Conservation (phyloP, 2,329 filamentous ascomycete genomes). For the Penicillium crustosum region DNA sequence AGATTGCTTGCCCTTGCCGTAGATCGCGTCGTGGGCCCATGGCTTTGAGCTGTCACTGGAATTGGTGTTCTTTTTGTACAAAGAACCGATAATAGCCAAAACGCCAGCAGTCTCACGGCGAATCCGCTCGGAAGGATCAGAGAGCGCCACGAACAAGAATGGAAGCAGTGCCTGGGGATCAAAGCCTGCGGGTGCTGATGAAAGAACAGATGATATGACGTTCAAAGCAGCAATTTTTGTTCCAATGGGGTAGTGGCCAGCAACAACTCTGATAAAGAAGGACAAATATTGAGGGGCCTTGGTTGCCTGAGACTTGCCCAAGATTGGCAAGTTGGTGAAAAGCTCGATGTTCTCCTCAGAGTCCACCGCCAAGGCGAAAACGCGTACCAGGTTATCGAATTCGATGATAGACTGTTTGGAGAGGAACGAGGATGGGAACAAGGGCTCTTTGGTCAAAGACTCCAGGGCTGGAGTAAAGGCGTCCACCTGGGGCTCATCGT, state of each 20-base stretch:
- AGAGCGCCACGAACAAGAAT: conserved; percentile 72
- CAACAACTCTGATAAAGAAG: conserved; percentile 76
- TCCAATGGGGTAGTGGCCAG: conserved; percentile 66
- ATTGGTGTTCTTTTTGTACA: conserved; percentile 52
- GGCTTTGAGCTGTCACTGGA: conserved; percentile 37
- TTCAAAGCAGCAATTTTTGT: conserved; percentile 69
- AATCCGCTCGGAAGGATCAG: conserved; percentile 73
- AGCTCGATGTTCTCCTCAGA: conserved; percentile 32
- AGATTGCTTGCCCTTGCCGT: conserved; percentile 56
- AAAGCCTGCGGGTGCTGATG: conserved; percentile 50
- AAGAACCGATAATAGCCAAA: conserved; percentile 55
- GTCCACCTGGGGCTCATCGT: conserved; percentile 29
- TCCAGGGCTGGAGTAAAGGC: conserved; percentile 36
- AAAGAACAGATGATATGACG: conserved; percentile 58
- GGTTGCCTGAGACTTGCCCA: conserved; percentile 46
- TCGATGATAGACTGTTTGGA: conserved; percentile 31
- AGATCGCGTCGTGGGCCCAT: conserved; percentile 67
- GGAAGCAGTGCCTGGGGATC: conserved; percentile 82
- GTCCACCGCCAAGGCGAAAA: conserved; percentile 37
- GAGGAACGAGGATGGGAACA: conserved; percentile 41
- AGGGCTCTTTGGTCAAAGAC: conserved; percentile 30
- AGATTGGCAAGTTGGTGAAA: conserved; percentile 42
- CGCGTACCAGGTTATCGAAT: conserved; percentile 41
- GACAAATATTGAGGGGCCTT: conserved; percentile 68
- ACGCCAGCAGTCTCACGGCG: conserved; percentile 73